A percentile compares a stretch with the other conserved stretches of the same genome.
phyloP scores from a whole-genome alignment of 2,329 filamentous ascomycete species.

The Volutella citrinella region DNA sequence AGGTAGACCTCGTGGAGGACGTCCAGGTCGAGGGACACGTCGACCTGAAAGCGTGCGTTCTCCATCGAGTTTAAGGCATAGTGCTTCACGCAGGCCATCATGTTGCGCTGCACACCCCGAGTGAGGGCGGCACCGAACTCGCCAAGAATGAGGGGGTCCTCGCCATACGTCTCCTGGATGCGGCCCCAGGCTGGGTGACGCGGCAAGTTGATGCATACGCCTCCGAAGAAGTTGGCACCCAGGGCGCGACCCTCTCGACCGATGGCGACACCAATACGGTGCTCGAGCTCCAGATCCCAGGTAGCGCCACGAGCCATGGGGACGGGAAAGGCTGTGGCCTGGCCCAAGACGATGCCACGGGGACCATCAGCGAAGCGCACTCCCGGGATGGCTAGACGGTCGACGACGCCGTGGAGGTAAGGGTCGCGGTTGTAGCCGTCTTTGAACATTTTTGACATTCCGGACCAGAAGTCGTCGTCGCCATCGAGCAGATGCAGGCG shows the following conservation, averaged over 20 bases:
- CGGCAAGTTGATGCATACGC: slow-evolving; percentile 20
- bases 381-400: slow-evolving; percentile 14
- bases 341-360: slow-evolving; percentile 12
- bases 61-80: slow-evolving; percentile 23
- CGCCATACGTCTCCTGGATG: slow-evolving; percentile 21
- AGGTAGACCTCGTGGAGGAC: slow-evolving; percentile 20
- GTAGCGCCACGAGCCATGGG: slow-evolving; percentile 19
- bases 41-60: slow-evolving; percentile 18
- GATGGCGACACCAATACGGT: slow-evolving; percentile 16
- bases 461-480: no score
- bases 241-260: slow-evolving; percentile 15
- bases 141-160: slow-evolving; percentile 18
- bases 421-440: slow-evolving; percentile 6
- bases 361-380: slow-evolving; percentile 17
- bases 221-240: slow-evolving; percentile 18
- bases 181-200: slow-evolving; percentile 22
- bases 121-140: slow-evolving; percentile 16
- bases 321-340: slow-evolving; percentile 16
- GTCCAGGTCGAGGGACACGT: slow-evolving; percentile 13
- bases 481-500: no score
- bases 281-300: slow-evolving; percentile 18
- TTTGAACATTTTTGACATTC: no score
- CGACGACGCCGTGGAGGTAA: slow-evolving; percentile 13
- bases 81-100: slow-evolving; percentile 23
- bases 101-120: slow-evolving; percentile 15